Conservation (phyloP, 2,329 filamentous ascomycete genomes). For the Botryotinia convoluta region DNA sequence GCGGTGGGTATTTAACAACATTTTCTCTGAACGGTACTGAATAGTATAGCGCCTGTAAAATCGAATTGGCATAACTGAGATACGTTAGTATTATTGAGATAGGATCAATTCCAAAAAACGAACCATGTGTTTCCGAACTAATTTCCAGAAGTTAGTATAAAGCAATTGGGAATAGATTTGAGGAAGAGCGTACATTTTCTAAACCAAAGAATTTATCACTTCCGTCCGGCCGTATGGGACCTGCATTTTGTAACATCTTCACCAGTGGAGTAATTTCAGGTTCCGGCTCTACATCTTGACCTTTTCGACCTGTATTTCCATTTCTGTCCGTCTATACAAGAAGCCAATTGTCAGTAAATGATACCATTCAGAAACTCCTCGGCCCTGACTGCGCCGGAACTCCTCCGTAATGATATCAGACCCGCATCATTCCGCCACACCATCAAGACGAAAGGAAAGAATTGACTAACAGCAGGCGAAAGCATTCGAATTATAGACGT, state of each 20-base stretch:
- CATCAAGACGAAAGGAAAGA: neutral
- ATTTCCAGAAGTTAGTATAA: slow-evolving; percentile 31
- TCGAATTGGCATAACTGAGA: slow-evolving; percentile 92
- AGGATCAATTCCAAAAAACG: slow-evolving; percentile 15
- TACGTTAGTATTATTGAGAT: slow-evolving; percentile 31
- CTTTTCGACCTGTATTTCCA: slow-evolving; percentile 30
- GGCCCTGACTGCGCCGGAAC: neutral
- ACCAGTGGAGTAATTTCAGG: slow-evolving; percentile 61
- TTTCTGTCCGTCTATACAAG: slow-evolving; percentile 27
- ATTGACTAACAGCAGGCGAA: slow-evolving; percentile 17
- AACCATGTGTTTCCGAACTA: slow-evolving; percentile 99
- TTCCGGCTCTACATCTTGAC: slow-evolving; percentile 38
- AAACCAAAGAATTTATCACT: slow-evolving; percentile 98
- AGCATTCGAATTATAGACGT: slow-evolving; percentile 19
- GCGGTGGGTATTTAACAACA: slow-evolving; percentile 84
- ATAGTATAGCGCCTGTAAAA: slow-evolving; percentile 95
- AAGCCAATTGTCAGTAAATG: slow-evolving; percentile 25
- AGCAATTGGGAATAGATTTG: neutral
- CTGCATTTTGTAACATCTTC: slow-evolving; percentile 78
- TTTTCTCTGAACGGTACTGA: slow-evolving; percentile 91
- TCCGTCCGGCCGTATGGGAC: slow-evolving; percentile 78
- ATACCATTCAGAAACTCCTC: neutral
- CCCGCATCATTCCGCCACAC: neutral
- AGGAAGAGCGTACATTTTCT: slow-evolving; percentile 74
- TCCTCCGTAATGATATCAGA: neutral